A percentile compares a stretch with the other conserved stretches of the same genome.
Evolutionary conservation across 345 rosid species (phyloP).

Genomic region (Eucalyptus pauciflora): DNA sequence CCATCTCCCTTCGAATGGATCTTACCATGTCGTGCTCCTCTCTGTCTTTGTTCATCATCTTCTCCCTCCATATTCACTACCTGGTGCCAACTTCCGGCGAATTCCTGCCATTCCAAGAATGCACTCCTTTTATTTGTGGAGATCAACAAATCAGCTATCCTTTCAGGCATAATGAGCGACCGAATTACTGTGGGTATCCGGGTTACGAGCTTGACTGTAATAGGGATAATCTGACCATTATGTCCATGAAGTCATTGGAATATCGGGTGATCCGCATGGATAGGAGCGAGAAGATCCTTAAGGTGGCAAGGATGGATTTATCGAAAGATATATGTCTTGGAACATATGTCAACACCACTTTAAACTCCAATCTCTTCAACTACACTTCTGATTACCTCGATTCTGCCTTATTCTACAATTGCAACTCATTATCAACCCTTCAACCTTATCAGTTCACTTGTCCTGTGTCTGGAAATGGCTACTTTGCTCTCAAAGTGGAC

Average conservation of each 20-base stretch:
- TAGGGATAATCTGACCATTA: fast-evolving
- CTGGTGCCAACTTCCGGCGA: neutral
- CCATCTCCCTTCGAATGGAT: neutral
- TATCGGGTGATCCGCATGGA: too few relatives aligned
- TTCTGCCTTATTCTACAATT: too few relatives aligned
- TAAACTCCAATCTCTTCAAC: too few relatives aligned
- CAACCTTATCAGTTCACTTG: fast-evolving
- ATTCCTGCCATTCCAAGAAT: fast-evolving
- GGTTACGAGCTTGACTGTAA: neutral
- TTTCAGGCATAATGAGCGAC: fast-evolving
- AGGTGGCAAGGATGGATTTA: too few relatives aligned
- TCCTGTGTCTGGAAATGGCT: too few relatives aligned
- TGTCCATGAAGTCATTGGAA: neutral
- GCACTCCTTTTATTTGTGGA: neutral
- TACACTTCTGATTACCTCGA: fast-evolving
- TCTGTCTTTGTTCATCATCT: fast-evolving
- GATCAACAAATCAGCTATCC: neutral
- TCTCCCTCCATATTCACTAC: neutral
- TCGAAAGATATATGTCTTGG: too few relatives aligned
- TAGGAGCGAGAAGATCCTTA: too few relatives aligned
- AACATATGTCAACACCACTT: too few relatives aligned
- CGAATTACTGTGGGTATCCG: neutral
- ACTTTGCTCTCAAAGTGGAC: fast-evolving
- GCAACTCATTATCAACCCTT: too few relatives aligned
- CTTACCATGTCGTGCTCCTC: neutral